Base-by-base conservation (phyloP, 2,329 filamentous ascomycete species). In the Cercospora sojina region DNA sequence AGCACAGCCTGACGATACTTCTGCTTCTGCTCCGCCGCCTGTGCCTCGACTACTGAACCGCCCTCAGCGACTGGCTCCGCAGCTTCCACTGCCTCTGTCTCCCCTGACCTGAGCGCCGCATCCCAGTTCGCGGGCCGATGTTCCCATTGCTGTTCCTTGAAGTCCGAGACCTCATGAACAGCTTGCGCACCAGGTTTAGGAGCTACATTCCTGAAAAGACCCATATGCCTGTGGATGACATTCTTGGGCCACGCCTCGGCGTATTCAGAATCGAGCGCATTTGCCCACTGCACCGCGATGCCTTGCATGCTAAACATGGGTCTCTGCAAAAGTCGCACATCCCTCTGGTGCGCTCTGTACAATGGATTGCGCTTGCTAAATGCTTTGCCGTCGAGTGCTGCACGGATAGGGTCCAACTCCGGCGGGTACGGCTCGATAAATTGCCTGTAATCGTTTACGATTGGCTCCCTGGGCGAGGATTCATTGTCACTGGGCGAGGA, bases 221-320 rank as follows among this genome's bases (percentile, higher is more conserved):
- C 75, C 70, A 78, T 74, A 9, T 62, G 67, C 43, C 71, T 69
- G 62, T 79, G 78, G 27, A 67, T 29, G 16, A 80, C 74, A 2
- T 59, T 67, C 7, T 64, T 58, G 3, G 78, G 78, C 78, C 78
- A 80, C 16, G 59, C 60, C 29, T 72, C 70, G 7, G 77, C 78
- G 64, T 71, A 78, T 56, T 79, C 77, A n/a, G 75, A 74, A 67
- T 80, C 78, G n/a, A 78, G 67, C 1, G 74, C 64, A 68, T 79
- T 75, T n/a, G 72, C 69, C 78, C 78, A 80, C 58, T 74, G 68
- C 57, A 80, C 70, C 7, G 60, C 72, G 9, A 78, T 70, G 56
- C 75, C 75, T 47, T 76, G 67, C 27, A 67, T 66, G 29, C 66
- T 69, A 66, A 73, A 76, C 23, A 70, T 58, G 9, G 72, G 69